Percentiles rank a stretch among this genome's conserved stretches.
These are phyloP conservation scores for Oropetium thomaeum DNA, from an alignment of 176 grass and related monocot genomes.

Conservation along the genomic window DNA sequence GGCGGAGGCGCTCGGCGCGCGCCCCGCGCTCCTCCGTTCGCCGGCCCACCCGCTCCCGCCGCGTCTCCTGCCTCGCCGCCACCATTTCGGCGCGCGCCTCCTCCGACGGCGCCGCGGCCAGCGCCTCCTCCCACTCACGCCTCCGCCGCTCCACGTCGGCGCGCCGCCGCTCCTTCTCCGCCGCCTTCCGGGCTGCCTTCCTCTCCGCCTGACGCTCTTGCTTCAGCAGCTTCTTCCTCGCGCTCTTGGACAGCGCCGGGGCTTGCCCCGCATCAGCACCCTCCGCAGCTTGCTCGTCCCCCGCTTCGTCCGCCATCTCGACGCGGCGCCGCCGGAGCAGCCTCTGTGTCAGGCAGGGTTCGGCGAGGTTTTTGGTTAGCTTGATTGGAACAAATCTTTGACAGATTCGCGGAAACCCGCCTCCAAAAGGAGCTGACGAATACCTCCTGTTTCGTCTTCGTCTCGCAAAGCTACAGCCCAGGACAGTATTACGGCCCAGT, in stretches of 20 bases:
- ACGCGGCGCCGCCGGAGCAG: conserved; percentile 20
- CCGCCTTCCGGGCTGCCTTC: conserved; percentile 62
- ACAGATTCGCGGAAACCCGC: background rate
- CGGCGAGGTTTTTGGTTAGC: conserved; percentile 21
- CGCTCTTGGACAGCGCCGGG: conserved; percentile 52
- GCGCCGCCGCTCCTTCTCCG: conserved; percentile 62
- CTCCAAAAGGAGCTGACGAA: background rate
- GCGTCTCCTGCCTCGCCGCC: conserved; percentile 36
- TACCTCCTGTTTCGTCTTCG: rapidly evolving
- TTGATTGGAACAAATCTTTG: background rate
- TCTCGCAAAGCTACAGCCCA: background rate
- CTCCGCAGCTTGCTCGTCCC: background rate
- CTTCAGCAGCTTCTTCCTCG: conserved; percentile 63
- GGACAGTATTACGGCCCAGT: background rate
- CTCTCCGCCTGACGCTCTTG: conserved; percentile 54
- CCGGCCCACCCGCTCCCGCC: conserved; percentile 56
- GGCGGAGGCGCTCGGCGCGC: conserved; percentile 43
- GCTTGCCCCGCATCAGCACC: background rate
- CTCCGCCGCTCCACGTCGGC: conserved; percentile 50
- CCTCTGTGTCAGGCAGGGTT: conserved; percentile 12
- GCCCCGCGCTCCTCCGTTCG: conserved; percentile 51
- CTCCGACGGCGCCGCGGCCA: conserved; percentile 49
- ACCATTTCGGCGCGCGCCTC: conserved; percentile 56
- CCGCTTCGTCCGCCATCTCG: conserved; percentile 40
- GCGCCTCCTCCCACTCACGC: conserved; percentile 55